Base-by-base conservation (phyloP, 2,329 filamentous ascomycete genomes). In the Trichoderma sp. region DNA sequence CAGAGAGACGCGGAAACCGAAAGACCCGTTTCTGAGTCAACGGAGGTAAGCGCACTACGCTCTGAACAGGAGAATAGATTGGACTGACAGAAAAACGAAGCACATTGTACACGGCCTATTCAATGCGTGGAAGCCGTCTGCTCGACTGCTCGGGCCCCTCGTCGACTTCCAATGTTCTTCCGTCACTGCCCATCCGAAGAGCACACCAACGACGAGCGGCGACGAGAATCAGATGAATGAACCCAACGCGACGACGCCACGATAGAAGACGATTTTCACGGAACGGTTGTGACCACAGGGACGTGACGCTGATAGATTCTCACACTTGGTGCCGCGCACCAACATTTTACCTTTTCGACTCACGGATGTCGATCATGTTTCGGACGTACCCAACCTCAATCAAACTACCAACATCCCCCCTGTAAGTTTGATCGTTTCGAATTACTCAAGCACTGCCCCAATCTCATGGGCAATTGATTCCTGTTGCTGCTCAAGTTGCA, bases 401-500 rank as follows among this genome's bases (percentile, higher is more conserved):
- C 13, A 36, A 3, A 36, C 36, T 8, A 39, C 36, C 36, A 39
- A 17, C 1, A 39, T 8, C 36, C 15, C 4, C 17, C 36, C 15
- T 1, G 36, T 17, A 39, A 17, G 36, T 39, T 39, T 39, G 36
- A 17, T 17, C 15, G 17, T 17, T 1, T 39, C 36, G 6, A 39
- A 39, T 39, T 39, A 39, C 36, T 17, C 15, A 39, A 17, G 36
- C 36, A 39, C 36, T 3, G 0, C 1, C 0, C 36, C 1, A 1
- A 39, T 39, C 36, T 39, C 0, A 39, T 39, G 15, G 1, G 36
- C 36, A 8, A 15, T 39, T 1, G 3, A 17, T 39, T 39, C 8
- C 1, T 36, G 34, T 36, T 36, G 34, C 0, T 36, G 1, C 34
- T 0, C 1, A 36, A 15, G 0, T 3, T 36, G 34, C 1, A 36